Evolutionary conservation across 1,284 basidiomycete genomes (phyloP).

Genomic region (Boletellus dicymbophilus): DNA sequence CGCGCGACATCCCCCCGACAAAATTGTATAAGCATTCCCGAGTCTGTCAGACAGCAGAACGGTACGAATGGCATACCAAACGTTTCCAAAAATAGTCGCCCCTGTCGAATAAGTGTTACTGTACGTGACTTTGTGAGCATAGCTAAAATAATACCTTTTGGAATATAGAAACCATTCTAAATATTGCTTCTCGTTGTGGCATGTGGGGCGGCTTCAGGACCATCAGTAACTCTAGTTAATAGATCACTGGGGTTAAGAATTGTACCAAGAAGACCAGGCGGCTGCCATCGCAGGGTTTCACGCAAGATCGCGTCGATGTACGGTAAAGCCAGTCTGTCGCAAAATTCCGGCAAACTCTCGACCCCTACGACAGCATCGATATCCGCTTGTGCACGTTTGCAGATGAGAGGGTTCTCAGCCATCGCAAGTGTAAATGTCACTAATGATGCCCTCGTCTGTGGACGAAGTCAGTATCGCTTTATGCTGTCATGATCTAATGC

Average conservation of each 20-base stretch:
- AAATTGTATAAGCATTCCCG: neutral
- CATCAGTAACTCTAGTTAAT: neutral
- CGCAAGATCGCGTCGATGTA: constrained; percentile 42
- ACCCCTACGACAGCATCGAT: constrained; percentile 40
- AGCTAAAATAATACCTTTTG: constrained; percentile 23
- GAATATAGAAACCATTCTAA: constrained; percentile 28
- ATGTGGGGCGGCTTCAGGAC: constrained; percentile 18
- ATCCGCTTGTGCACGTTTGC: constrained; percentile 38
- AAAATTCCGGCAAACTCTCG: constrained; percentile 40
- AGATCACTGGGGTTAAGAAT: neutral
- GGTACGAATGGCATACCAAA: constrained; percentile 14
- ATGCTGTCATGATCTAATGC: neutral
- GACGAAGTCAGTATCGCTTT: neutral
- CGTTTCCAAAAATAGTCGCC: constrained; percentile 22
- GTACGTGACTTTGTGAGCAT: neutral
- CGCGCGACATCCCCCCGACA: constrained; percentile 26
- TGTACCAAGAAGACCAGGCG: constrained; percentile 25
- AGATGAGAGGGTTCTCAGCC: constrained; percentile 34
- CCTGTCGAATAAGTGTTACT: constrained; percentile 3
- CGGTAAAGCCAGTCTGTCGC: constrained; percentile 38
- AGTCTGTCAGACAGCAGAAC: neutral
- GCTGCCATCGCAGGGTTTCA: constrained; percentile 36
- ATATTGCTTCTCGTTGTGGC: constrained; percentile 17
- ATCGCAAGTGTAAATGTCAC: constrained; percentile 37
- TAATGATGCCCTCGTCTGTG: constrained; percentile 14